Evolutionary conservation across 2,329 filamentous ascomycete species (phyloP).

Genomic region (Colletotrichum graminicola): DNA sequence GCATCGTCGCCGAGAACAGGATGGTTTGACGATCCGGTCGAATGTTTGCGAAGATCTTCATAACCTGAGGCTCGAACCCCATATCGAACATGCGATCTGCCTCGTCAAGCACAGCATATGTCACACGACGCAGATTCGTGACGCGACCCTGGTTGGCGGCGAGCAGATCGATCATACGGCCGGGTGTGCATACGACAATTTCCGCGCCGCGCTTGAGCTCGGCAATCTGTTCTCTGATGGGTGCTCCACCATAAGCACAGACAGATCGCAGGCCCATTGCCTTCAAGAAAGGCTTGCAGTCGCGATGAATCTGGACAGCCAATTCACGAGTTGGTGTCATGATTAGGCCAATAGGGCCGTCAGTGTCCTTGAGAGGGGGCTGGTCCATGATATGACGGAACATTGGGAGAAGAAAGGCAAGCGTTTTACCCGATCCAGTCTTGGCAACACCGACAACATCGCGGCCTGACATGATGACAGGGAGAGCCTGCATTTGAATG

Average conservation of each 20-base stretch:
- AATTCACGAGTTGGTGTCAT: constrained; percentile 96
- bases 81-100: constrained; percentile 99
- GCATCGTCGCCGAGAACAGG: constrained; percentile 96
- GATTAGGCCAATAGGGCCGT: constrained; percentile 89
- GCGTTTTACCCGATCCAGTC: constrained; percentile 96
- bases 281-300: constrained; percentile 95
- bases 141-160: constrained; percentile 95
- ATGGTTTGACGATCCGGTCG: constrained; percentile 94
- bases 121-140: constrained; percentile 88
- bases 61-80: constrained; percentile 98
- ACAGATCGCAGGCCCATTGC: constrained; percentile 86
- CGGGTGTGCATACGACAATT: constrained; percentile 94
- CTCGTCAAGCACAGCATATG: constrained; percentile 95
- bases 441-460: constrained; percentile 98
- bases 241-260: constrained; percentile 93
- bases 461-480: constrained; percentile 93
- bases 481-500: constrained; percentile 95
- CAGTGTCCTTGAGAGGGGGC: constrained; percentile 80
- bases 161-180: constrained; percentile 94
- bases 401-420: constrained; percentile 96
- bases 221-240: constrained; percentile 97
- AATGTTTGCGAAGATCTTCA: constrained; percentile 94
- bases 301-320: constrained; percentile 91
- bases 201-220: constrained; percentile 95
- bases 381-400: constrained; percentile 98